Conservation (phyloP, 176 grass and related monocot genomes). For the Zoysia japonica region DNA sequence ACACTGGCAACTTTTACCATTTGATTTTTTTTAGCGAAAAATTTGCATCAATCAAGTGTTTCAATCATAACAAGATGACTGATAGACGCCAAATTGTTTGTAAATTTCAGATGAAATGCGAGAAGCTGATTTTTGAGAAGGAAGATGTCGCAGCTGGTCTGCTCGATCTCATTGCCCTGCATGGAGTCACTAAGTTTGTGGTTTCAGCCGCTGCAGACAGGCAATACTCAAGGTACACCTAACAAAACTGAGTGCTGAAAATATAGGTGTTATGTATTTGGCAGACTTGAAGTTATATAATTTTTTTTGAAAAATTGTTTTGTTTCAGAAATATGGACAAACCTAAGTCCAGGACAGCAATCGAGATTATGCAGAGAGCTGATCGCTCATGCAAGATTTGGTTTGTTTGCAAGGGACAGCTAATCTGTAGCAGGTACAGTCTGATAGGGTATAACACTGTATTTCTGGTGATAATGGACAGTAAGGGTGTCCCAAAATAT, state of each 20-base stretch:
- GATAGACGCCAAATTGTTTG: background rate
- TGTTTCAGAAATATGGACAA: slow-evolving; percentile 51
- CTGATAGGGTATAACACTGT: background rate
- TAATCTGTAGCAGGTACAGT: slow-evolving; percentile 62
- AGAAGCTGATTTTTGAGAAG: slow-evolving; percentile 62
- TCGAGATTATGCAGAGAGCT: slow-evolving; percentile 60
- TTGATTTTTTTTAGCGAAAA: background rate
- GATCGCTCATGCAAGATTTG: slow-evolving; percentile 62
- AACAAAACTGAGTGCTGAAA: background rate
- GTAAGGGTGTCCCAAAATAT: background rate
- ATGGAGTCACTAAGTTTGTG: slow-evolving; percentile 50
- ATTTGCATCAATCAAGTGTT: background rate
- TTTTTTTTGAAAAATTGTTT: background rate
- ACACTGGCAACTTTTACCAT: background rate
- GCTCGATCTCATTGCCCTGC: slow-evolving; percentile 47
- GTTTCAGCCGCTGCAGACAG: slow-evolving; percentile 62
- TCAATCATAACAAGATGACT: background rate
- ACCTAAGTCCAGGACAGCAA: slow-evolving; percentile 44
- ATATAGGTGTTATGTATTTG: background rate
- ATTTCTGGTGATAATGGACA: slow-evolving; percentile 24
- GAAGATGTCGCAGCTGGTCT: slow-evolving; percentile 52
- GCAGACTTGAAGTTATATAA: background rate
- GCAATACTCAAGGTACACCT: slow-evolving; percentile 56
- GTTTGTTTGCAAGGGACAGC: slow-evolving; percentile 58
- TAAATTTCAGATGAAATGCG: slow-evolving; percentile 51